A percentile compares a stretch with the other conserved stretches of the same genome.
phyloP scores from a whole-genome alignment of 306 rosid genomes.

The Corylus avellana region DNA sequence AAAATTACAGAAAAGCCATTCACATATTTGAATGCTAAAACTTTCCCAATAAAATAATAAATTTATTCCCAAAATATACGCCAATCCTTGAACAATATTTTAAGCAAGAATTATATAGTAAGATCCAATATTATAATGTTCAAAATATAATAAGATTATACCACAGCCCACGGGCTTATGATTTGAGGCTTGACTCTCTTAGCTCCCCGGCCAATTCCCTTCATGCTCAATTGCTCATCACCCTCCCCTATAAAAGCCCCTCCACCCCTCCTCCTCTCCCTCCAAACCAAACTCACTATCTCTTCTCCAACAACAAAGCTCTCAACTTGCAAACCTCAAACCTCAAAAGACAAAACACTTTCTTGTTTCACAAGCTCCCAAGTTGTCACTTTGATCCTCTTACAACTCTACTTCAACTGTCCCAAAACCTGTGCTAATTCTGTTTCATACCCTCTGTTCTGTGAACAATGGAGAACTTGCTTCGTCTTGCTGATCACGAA shows the following conservation, averaged over 20 bases:
- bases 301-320: conserved; percentile 17
- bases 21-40: conserved; percentile 16
- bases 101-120: conserved; percentile 23
- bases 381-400: conserved; percentile 11
- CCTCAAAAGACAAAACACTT: background rate
- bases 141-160: conserved; percentile 10
- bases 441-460: background rate
- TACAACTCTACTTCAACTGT: background rate
- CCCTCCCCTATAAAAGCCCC: conserved; percentile 58
- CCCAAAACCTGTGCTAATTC: background rate
- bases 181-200: conserved; percentile 32
- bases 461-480: conserved; percentile 60
- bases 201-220: conserved; percentile 28
- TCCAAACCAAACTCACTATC: conserved; percentile 48
- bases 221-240: conserved; percentile 28
- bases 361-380: background rate
- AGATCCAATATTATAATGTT: conserved; percentile 48
- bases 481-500: conserved; percentile 53
- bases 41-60: conserved; percentile 40
- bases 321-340: conserved; percentile 18
- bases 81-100: conserved; percentile 23
- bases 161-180: conserved; percentile 25
- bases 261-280: conserved; percentile 27
- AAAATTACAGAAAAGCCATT: background rate
- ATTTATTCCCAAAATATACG: conserved; percentile 33